phyloP scores from a whole-genome alignment of 208 protist genomes.

The Crithidia fasciculata region DNA sequence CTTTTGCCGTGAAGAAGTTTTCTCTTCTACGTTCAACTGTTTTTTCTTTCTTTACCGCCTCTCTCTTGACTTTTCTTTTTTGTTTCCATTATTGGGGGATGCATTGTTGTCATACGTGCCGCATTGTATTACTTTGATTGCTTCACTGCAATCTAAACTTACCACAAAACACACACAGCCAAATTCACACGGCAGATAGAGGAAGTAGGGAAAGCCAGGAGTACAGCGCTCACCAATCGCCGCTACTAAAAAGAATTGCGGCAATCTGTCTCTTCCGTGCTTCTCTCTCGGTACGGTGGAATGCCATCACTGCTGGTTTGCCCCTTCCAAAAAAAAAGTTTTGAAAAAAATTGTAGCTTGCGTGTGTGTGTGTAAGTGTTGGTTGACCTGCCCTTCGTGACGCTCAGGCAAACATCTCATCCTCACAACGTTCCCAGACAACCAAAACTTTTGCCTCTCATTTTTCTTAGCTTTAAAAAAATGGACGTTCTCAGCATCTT shows the following conservation, averaged over 20 bases:
- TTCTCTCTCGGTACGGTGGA: neutral
- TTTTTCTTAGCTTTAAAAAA: neutral
- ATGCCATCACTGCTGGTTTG: neutral
- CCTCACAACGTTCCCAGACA: neutral
- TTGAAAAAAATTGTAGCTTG: neutral
- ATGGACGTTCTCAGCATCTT: conserved; percentile 32
- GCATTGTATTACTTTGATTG: too few relatives aligned
- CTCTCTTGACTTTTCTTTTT: conserved; percentile 3
- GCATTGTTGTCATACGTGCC: too few relatives aligned
- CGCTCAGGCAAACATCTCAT: neutral
- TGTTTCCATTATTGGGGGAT: neutral
- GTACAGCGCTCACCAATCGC: too few relatives aligned
- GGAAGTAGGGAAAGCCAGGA: too few relatives aligned
- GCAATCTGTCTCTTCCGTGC: too few relatives aligned
- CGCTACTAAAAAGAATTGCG: too few relatives aligned
- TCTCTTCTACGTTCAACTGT: too few relatives aligned
- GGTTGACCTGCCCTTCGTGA: neutral
- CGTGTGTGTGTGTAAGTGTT: neutral
- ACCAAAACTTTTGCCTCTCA: neutral
- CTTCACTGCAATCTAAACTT: too few relatives aligned
- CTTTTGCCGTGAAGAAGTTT: too few relatives aligned
- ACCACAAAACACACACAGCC: too few relatives aligned
- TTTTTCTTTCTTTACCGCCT: neutral
- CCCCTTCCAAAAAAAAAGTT: neutral
- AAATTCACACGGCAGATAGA: too few relatives aligned